phyloP scores from a whole-genome alignment of 2,329 filamentous ascomycete species.

The Chrysosporium keratinophilum region DNA sequence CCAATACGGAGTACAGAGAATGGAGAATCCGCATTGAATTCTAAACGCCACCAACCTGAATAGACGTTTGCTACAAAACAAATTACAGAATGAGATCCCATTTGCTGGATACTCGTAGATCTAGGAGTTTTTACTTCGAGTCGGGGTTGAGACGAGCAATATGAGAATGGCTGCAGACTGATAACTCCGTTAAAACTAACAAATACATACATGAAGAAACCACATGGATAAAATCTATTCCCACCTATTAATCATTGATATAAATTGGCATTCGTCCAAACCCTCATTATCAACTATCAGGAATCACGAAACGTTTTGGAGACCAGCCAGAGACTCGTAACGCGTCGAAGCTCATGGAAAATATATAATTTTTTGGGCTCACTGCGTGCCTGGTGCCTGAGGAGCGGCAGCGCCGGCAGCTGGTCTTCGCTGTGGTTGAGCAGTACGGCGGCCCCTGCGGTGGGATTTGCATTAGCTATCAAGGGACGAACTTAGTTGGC shows the following conservation, averaged over 20 bases:
- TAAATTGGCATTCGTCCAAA: not conserved
- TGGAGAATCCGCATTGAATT: too few species aligned
- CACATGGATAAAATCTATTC: constrained; percentile 1
- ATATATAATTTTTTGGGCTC: not conserved
- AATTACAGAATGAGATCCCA: too few species aligned
- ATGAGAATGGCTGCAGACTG: not conserved
- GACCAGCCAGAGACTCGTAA: not conserved
- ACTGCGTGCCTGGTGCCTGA: constrained; percentile 10
- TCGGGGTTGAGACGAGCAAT: too few species aligned
- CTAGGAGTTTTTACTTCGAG: not conserved
- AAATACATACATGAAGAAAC: constrained; percentile 10
- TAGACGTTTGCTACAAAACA: too few species aligned
- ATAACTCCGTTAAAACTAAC: constrained; percentile 5
- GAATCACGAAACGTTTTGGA: constrained; percentile 1
- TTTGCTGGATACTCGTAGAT: not conserved
- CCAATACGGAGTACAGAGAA: too few species aligned
- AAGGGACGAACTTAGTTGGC: not conserved
- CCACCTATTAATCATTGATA: constrained; percentile 4
- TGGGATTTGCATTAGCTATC: constrained; percentile 2
- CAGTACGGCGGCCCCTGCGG: constrained; percentile 19
- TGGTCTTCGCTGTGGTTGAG: constrained; percentile 5
- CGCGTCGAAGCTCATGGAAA: not conserved
- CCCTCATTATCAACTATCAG: constrained; percentile 8
- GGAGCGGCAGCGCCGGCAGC: constrained; percentile 6
- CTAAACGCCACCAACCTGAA: too few species aligned